Conservation (phyloP, 2,329 filamentous ascomycete species). For the Verticillium isaacii region DNA sequence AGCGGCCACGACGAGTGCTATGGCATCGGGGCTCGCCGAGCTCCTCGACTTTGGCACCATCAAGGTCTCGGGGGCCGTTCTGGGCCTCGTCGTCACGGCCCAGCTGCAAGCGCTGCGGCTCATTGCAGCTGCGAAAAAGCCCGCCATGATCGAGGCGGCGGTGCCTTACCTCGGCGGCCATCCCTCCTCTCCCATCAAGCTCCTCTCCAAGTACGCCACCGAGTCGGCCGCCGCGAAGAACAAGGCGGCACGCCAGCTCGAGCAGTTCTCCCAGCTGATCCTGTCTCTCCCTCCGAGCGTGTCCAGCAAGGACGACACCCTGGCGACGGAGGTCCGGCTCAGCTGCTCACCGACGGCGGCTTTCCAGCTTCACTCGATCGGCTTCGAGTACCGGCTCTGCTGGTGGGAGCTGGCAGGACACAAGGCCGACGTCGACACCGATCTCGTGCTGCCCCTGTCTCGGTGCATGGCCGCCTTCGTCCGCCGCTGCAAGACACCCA, state of each 20-base stretch:
- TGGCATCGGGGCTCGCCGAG: slow-evolving; percentile 45
- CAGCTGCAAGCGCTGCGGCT: slow-evolving; percentile 64
- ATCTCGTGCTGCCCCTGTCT: slow-evolving; percentile 60
- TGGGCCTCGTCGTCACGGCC: slow-evolving; percentile 54
- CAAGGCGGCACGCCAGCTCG: slow-evolving; percentile 62
- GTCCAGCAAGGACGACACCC: slow-evolving; percentile 56
- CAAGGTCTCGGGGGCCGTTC: slow-evolving; percentile 34
- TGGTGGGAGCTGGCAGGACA: slow-evolving; percentile 64
- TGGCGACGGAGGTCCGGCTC: slow-evolving; percentile 47
- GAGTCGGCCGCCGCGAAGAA: slow-evolving; percentile 37
- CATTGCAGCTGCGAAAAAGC: slow-evolving; percentile 55
- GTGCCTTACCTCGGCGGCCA: slow-evolving; percentile 50
- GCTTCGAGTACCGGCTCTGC: slow-evolving; percentile 54
- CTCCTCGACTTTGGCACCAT: slow-evolving; percentile 56
- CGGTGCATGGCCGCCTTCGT: slow-evolving; percentile 59
- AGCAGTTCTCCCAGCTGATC: slow-evolving; percentile 59
- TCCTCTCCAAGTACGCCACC: slow-evolving; percentile 46
- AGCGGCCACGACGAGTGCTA: background rate
- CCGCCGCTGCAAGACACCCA: slow-evolving; percentile 38
- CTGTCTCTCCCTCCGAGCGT: slow-evolving; percentile 63
- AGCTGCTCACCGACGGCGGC: slow-evolving; percentile 52
- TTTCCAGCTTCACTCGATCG: slow-evolving; percentile 60
- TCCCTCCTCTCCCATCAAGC: slow-evolving; percentile 50
- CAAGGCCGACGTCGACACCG: slow-evolving; percentile 54
- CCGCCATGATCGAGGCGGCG: slow-evolving; percentile 52